Evolutionary conservation across 2,329 filamentous ascomycete genomes (phyloP), one percentile per base, ranked within the genome.

Genomic region (Fulvia fulva): DNA sequence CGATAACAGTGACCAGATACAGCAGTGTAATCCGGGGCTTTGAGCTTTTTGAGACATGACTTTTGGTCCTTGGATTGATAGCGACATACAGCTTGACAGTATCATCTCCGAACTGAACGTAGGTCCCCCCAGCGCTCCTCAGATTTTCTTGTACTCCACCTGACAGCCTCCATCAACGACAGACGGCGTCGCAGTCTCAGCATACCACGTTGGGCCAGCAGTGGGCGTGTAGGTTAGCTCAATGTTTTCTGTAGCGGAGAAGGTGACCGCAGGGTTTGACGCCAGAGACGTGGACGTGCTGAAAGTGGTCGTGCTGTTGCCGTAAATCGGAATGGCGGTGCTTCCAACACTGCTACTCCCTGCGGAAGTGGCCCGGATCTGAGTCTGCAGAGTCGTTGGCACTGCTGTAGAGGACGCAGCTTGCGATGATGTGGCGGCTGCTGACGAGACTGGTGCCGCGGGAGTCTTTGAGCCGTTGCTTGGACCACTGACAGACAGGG

Each of bases 401-500:
- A 32, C 14, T 11, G 41, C 30, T 19, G 51, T 46, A 9, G 55
- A 53, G 4, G 41, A 53, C 21, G 32, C 26, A 37, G 21, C 50
- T 16, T 44, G 43, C 19, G 19, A 19, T n/a, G 47, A 9, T n/a
- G 49, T 46, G 19, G 37, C 14, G 9, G 28, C 21, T 16, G 60
- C 41, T 25, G 60, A 32, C 14, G 53, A 47, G 1, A 57, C 46
- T 19, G 30, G 44, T 12, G 58, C 45, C 26, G 57, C 55, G 5
- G 52, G 44, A 23, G 56, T 57, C 14, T 51, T 51, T 51, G 46
- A 50, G 23, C 23, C 12, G n/a, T 32, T 21, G n/a, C 56, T 61
- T 26, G 68, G 63, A 9, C 67, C 67, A 19, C 56, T 47, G 37
- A 71, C 58, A 4, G 63, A 61, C 21, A 60, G 68, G 0, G 70